A percentile compares a stretch with the other conserved stretches of the same genome.
phyloP scores from a whole-genome alignment of 352 stramenopile species.

The Globisporangium nodosum region DNA sequence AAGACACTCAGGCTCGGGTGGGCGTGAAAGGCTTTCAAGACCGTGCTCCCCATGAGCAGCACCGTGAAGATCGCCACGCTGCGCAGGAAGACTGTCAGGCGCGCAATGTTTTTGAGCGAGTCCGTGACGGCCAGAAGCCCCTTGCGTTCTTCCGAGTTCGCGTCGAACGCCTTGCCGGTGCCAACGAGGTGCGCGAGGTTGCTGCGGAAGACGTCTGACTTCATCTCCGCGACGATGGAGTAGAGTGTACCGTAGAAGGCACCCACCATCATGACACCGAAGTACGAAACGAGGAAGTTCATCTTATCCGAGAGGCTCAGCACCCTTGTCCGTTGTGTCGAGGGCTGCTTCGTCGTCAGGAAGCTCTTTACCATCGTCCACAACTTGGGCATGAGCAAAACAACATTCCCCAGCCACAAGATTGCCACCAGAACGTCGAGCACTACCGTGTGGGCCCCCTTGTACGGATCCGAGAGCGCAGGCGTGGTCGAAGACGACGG shows the following conservation, averaged over 20 bases:
- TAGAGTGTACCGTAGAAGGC: constrained; percentile 29
- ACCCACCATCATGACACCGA: constrained; percentile 10
- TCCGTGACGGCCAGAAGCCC: constrained; percentile 21
- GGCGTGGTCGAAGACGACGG: constrained; percentile 26
- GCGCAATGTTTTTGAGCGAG: constrained; percentile 19
- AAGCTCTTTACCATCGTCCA: too few species aligned
- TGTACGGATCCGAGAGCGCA: constrained; percentile 30
- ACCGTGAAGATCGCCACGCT: constrained; percentile 27
- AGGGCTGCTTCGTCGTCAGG: too few species aligned
- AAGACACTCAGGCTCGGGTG: constrained; percentile 53
- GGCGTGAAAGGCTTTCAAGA: constrained; percentile 46
- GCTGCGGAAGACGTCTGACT: constrained; percentile 29
- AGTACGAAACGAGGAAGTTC: background rate
- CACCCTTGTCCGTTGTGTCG: background rate
- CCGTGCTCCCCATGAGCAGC: constrained; percentile 26
- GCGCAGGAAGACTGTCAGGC: constrained; percentile 24
- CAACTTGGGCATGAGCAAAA: background rate
- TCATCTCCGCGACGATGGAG: constrained; percentile 32
- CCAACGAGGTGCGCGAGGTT: constrained; percentile 36
- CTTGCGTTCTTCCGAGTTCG: constrained; percentile 21
- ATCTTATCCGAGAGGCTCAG: background rate
- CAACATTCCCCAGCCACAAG: constrained; percentile 17
- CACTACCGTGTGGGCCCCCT: constrained; percentile 10
- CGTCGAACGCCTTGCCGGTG: constrained; percentile 27
- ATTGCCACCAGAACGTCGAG: constrained; percentile 32